Base-by-base conservation (phyloP, 1,284 basidiomycete species). In the Chalciporus piperatoides region DNA sequence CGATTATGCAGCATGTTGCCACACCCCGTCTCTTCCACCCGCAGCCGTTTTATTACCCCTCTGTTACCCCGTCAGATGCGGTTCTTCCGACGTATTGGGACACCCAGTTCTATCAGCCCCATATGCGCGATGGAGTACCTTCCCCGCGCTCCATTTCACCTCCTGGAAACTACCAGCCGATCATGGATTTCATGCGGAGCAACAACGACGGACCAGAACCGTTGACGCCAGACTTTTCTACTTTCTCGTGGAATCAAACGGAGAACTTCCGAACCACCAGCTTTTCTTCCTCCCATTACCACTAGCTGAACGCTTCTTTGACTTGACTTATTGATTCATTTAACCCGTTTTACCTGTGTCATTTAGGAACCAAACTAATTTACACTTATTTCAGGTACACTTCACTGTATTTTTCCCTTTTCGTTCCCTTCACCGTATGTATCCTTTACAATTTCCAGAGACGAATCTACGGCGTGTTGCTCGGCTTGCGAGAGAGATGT, bases 401-500 rank as follows among this genome's bases (percentile, higher is more conserved):
- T 51, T 48, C 25, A 36, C 43, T 64, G 61, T 65, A 65, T 60
- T 51, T 56, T 41, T 52, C 45, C 40, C 27, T 33, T 23, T 41
- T 46, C 37, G 4, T 11, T n/a, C 17, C 5, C n/a, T 35, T 35
- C n/a, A 17, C 30, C 28, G 23, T 23, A 21, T 61, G 63, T 64
- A 58, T 55, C 41, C 12, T 48, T 17, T 51, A 48, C 41, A 46
- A 47, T 38, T 38, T 36, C 41, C 28, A 17, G 21, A 53, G 21
- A 23, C 19, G n/a, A 42, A 59, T 49, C 49, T 23, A 61, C 41
- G 14, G n/a, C 15, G 21, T 21, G 35, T 37, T 39, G 25, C 51
- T 36, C n/a, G 47, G 36, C 21, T 43, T 24, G 12, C 37, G 36
- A 47, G 48, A 41, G 48, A 86, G 62, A 32, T 72, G 71, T 62